These are phyloP conservation scores for Candida patagonica DNA, from an alignment of 805 yeast species.

Conservation along the genomic window DNA sequence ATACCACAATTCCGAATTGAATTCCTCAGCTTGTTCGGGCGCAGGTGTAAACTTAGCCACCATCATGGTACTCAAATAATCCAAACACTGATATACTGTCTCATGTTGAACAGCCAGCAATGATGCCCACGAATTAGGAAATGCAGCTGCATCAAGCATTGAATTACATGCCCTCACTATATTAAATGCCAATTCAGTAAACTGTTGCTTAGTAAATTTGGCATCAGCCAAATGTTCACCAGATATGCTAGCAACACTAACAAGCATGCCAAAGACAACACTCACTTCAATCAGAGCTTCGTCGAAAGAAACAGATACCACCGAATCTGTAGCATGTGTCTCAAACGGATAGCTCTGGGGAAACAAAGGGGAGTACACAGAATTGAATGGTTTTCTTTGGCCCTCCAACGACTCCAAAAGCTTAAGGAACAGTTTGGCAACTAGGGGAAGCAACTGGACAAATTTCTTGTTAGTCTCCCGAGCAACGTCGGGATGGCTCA, in stretches of 20 bases:
- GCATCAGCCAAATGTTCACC: constrained; percentile 16
- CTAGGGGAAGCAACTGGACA: constrained; percentile 24
- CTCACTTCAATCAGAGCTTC: constrained; percentile 66
- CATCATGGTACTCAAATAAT: constrained; percentile 40
- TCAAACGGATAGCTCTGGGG: constrained; percentile 59
- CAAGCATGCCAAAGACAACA: constrained; percentile 36
- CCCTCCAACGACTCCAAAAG: constrained; percentile 24
- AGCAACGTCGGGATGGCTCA: constrained; percentile 22
- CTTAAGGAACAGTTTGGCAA: constrained; percentile 22
- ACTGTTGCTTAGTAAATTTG: constrained; percentile 19
- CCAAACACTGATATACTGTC: constrained; percentile 23
- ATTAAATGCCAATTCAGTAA: constrained; percentile 22
- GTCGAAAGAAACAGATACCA: constrained; percentile 61
- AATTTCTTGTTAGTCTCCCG: constrained; percentile 21
- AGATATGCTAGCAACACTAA: constrained; percentile 20
- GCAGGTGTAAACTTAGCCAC: constrained; percentile 44
- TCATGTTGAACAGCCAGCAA: constrained; percentile 29
- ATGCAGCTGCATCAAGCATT: constrained; percentile 22
- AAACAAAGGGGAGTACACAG: constrained; percentile 43
- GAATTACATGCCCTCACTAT: constrained; percentile 22
- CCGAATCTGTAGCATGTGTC: constrained; percentile 60
- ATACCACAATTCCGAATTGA: constrained; percentile 61
- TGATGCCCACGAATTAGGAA: constrained; percentile 60
- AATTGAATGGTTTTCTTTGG: constrained; percentile 52
- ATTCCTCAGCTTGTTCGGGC: constrained; percentile 38